phyloP scores from a whole-genome alignment of 495 filamentous ascomycete species.

The Chaetomium tenue region DNA sequence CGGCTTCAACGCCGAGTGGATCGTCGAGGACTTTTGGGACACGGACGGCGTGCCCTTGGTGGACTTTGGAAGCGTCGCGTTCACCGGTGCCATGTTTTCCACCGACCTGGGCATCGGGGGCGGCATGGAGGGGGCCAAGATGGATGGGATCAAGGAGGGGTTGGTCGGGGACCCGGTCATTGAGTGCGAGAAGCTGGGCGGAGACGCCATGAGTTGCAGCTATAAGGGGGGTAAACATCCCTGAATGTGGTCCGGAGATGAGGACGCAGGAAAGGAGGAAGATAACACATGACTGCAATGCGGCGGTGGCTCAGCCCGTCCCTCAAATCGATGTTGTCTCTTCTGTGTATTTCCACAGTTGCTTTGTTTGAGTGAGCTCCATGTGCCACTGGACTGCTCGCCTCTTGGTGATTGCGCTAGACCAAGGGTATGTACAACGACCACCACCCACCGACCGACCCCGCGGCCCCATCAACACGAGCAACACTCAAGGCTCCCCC shows the following conservation, averaged over 20 bases:
- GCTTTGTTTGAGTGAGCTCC: too few relatives aligned
- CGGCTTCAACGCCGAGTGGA: slow-evolving; percentile 19
- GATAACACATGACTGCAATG: neutral
- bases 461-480: neutral
- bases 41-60: slow-evolving; percentile 13
- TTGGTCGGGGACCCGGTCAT: neutral
- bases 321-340: too few relatives aligned
- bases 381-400: too few relatives aligned
- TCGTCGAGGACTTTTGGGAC: slow-evolving; percentile 19
- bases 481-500: neutral
- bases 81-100: neutral
- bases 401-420: too few relatives aligned
- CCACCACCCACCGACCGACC: neutral
- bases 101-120: slow-evolving; percentile 6
- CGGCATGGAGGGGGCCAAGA: neutral
- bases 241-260: neutral
- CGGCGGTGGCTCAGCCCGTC: too few relatives aligned
- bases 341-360: too few relatives aligned
- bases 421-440: too few relatives aligned
- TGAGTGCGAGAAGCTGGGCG: slow-evolving; percentile 4
- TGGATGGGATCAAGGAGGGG: slow-evolving; percentile 5
- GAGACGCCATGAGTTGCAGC: neutral
- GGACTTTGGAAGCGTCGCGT: slow-evolving; percentile 9
- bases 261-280: neutral
- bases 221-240: neutral